phyloP scores from a whole-genome alignment of 2,329 filamentous ascomycete genomes.

The Penicillium thymicola region DNA sequence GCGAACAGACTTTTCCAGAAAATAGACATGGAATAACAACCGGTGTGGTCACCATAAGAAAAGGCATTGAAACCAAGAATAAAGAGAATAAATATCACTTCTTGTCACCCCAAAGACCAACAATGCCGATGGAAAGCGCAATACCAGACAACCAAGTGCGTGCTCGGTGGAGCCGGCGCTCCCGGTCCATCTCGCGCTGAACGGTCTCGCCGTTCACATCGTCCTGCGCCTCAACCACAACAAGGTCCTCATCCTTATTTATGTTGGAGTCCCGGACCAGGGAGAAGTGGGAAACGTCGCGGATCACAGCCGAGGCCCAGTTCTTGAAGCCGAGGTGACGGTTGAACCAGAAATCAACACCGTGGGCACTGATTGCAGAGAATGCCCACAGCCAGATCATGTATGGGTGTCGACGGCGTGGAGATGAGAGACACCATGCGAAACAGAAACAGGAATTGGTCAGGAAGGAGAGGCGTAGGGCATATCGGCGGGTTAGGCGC shows the following conservation, averaged over 20 bases:
- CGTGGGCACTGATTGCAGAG: slow-evolving; percentile 43
- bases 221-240: slow-evolving; percentile 38
- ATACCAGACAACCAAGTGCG: slow-evolving; percentile 41
- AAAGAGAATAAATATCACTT: slow-evolving; percentile 1
- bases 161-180: slow-evolving; percentile 38
- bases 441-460: slow-evolving; percentile 70
- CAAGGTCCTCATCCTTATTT: slow-evolving; percentile 38
- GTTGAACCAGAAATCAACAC: slow-evolving; percentile 71
- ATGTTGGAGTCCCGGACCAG: slow-evolving; percentile 15
- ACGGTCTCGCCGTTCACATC: slow-evolving; percentile 48
- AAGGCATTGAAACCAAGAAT: neutral
- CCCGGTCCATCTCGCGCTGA: slow-evolving; percentile 43
- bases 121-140: slow-evolving; percentile 46
- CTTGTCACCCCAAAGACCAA: slow-evolving; percentile 50
- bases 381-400: slow-evolving; percentile 79
- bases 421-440: slow-evolving; percentile 73
- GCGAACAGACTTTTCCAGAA: neutral
- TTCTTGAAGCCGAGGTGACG: slow-evolving; percentile 54
- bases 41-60: slow-evolving; percentile 1
- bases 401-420: slow-evolving; percentile 77
- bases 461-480: slow-evolving; percentile 65
- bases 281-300: slow-evolving; percentile 41
- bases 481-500: slow-evolving; percentile 60
- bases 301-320: slow-evolving; percentile 34
- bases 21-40: slow-evolving; percentile 1